Percentiles rank a stretch among this genome's conserved stretches.
phyloP scores from a whole-genome alignment of 2,329 filamentous ascomycete genomes.

The Bretziella fagacearum region DNA sequence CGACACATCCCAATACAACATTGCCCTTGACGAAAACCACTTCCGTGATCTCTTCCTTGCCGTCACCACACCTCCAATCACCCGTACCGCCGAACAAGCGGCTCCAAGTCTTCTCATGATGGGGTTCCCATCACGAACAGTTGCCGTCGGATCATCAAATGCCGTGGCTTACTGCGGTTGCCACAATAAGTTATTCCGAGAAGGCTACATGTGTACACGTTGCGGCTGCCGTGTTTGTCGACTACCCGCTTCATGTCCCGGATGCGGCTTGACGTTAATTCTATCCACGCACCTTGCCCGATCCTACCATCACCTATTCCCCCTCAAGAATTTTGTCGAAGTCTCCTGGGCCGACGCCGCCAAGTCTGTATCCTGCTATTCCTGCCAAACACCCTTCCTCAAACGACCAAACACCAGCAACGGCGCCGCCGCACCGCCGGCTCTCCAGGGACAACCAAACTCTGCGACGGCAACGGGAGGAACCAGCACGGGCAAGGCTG shows the following conservation, averaged over 20 bases:
- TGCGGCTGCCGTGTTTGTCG: conserved; percentile 81
- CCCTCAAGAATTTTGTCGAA: conserved; percentile 75
- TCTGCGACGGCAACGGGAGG: conserved; percentile 1
- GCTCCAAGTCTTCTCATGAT: conserved; percentile 71
- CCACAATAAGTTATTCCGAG: conserved; percentile 63
- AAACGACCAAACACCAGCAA: conserved; percentile 20
- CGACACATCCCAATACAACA: conserved; percentile 57
- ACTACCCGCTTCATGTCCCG: conserved; percentile 77
- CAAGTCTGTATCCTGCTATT: conserved; percentile 50
- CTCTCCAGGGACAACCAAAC: neutral
- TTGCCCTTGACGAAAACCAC: conserved; percentile 61
- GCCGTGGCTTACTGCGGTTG: conserved; percentile 72
- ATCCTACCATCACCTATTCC: conserved; percentile 89
- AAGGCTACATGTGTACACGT: conserved; percentile 81
- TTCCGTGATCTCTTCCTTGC: conserved; percentile 79
- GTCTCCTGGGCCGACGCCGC: conserved; percentile 65
- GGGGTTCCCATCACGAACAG: conserved; percentile 82
- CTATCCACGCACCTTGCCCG: conserved; percentile 82
- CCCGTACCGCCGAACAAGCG: conserved; percentile 44
- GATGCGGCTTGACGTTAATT: conserved; percentile 81
- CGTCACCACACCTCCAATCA: conserved; percentile 75
- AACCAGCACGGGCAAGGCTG: neutral
- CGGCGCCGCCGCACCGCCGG: neutral
- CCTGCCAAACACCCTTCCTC: conserved; percentile 62
- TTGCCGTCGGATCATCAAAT: conserved; percentile 41